Conservation (phyloP, 306 rosid genomes). For the Pyrus bretschneideri region DNA sequence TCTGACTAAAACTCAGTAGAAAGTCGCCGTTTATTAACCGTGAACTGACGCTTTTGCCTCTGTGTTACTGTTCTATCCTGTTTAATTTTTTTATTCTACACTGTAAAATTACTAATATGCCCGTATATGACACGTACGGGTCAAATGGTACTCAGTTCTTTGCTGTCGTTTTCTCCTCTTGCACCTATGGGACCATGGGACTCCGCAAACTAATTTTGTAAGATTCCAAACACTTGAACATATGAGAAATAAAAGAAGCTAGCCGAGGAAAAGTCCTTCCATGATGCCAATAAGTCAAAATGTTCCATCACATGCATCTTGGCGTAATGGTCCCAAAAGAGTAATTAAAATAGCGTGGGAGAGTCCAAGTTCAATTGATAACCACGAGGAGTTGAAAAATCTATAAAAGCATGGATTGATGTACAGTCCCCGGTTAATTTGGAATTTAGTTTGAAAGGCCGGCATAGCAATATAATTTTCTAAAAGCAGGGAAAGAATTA, state of each 20-base stretch:
- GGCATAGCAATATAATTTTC: no score
- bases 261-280: background rate
- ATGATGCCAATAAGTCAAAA: background rate
- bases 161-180: no score
- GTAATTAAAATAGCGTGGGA: background rate
- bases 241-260: background rate
- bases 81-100: no score
- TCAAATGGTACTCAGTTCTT: no score
- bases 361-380: background rate
- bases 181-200: no score
- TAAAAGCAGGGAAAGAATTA: background rate
- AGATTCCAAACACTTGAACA: background rate
- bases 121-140: no score
- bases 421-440: background rate
- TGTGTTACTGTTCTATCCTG: no score
- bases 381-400: background rate
- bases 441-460: background rate
- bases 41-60: no score
- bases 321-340: background rate
- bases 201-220: background rate
- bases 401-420: background rate
- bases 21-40: no score
- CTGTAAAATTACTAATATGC: no score
- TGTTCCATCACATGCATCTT: background rate
- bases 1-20: no score